Conservation (phyloP, 192 early-diverging fungal genomes). For the Coemansia sp. region DNA sequence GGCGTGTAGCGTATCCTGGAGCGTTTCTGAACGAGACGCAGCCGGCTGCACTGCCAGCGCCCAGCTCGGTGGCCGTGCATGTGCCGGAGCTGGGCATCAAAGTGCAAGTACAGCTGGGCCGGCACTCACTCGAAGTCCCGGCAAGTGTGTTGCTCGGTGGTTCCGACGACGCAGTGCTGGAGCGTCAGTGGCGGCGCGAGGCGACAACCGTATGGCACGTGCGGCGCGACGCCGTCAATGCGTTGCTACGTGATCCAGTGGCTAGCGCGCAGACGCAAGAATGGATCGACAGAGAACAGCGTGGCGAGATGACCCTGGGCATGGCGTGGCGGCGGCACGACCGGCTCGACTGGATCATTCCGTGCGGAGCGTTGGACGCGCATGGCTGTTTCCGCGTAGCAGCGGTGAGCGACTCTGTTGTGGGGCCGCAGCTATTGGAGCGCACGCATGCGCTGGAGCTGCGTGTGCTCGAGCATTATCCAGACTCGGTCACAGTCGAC, state of each 20-base stretch:
- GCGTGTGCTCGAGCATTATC: slow-evolving; percentile 41
- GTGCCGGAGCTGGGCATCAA: slow-evolving; percentile 52
- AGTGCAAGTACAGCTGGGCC: slow-evolving; percentile 37
- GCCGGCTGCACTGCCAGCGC: slow-evolving; percentile 27
- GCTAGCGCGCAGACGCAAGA: slow-evolving; percentile 23
- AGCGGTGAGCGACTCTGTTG: slow-evolving; percentile 19
- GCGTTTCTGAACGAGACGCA: slow-evolving; percentile 19
- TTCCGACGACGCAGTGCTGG: slow-evolving; percentile 19
- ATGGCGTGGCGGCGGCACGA: slow-evolving; percentile 48
- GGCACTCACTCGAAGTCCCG: slow-evolving; percentile 22
- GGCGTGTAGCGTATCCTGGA: slow-evolving; percentile 22
- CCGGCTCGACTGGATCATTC: slow-evolving; percentile 43
- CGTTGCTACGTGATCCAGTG: slow-evolving; percentile 27
- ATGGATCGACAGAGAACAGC: slow-evolving; percentile 36
- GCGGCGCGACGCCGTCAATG: slow-evolving; percentile 28
- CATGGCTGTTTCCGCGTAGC: slow-evolving; percentile 8
- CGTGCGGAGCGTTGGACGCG: slow-evolving; percentile 27
- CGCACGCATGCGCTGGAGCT: slow-evolving; percentile 45
- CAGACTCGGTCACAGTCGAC: slow-evolving; percentile 21
- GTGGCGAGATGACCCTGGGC: slow-evolving; percentile 32
- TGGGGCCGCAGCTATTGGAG: slow-evolving; percentile 34
- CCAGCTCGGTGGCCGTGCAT: slow-evolving; percentile 24
- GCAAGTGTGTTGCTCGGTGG: slow-evolving; percentile 16
- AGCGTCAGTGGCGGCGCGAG: slow-evolving; percentile 41
- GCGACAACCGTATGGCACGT: slow-evolving; percentile 43